These are phyloP conservation scores for Kockovaella imperatae DNA, from an alignment of 768 basidiomycete genomes.

Conservation along the genomic window DNA sequence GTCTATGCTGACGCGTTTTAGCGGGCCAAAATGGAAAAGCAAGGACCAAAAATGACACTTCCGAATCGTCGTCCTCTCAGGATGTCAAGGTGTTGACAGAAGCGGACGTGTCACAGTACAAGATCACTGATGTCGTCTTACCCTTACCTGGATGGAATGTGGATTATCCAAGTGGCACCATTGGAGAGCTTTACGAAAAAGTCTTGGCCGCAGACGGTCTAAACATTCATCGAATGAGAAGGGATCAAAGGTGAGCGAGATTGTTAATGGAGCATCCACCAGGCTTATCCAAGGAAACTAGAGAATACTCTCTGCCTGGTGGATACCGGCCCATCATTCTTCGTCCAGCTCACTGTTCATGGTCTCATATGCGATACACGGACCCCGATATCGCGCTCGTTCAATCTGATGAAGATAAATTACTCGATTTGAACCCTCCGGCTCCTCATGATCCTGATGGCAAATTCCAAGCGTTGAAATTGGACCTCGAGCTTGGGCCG, in stretches of 20 bases:
- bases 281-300: conserved; percentile 43
- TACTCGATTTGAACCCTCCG: conserved; percentile 65
- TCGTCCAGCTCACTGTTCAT: conserved; percentile 69
- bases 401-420: conserved; percentile 88
- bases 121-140: conserved; percentile 92
- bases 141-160: conserved; percentile 95
- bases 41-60: neutral
- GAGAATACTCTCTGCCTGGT: conserved; percentile 85
- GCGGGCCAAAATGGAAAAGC: neutral
- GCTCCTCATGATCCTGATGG: conserved; percentile 56
- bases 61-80: conserved; percentile 19
- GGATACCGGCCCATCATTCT: conserved; percentile 90
- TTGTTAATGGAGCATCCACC: neutral
- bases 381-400: conserved; percentile 86
- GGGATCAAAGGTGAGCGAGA: conserved; percentile 71
- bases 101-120: conserved; percentile 66
- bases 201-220: conserved; percentile 78
- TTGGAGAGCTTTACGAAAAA: conserved; percentile 78
- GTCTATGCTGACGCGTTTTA: neutral
- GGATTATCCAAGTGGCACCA: conserved; percentile 74
- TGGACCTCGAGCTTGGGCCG: conserved; percentile 74
- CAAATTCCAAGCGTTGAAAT: conserved; percentile 78
- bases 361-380: conserved; percentile 78
- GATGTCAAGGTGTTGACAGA: conserved; percentile 69
- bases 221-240: conserved; percentile 70